Conservation (phyloP, 352 stramenopile species). For the Pythium brassicae region DNA sequence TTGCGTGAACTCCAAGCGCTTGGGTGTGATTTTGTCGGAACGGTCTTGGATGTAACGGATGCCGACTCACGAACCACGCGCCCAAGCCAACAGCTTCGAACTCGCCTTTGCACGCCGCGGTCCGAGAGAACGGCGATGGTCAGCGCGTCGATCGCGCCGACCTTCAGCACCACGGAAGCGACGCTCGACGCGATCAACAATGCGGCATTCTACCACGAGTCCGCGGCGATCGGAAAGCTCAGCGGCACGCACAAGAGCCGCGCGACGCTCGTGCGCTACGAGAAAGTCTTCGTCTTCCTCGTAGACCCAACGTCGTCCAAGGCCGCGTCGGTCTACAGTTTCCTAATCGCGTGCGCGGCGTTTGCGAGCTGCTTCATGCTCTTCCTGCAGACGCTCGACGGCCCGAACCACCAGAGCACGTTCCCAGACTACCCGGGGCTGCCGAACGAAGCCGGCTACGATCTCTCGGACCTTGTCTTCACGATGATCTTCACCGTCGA, state of each 20-base stretch:
- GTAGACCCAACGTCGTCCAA: slow-evolving; percentile 66
- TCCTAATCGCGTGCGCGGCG: slow-evolving; percentile 61
- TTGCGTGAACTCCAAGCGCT: too few species aligned
- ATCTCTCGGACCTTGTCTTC: slow-evolving; percentile 63
- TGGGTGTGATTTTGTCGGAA: too few species aligned
- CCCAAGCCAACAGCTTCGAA: too few species aligned
- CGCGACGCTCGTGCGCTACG: slow-evolving; percentile 51
- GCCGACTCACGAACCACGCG: too few species aligned
- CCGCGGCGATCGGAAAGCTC: slow-evolving; percentile 24
- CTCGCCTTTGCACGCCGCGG: too few species aligned
- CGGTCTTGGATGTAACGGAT: too few species aligned
- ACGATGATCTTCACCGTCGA: slow-evolving; percentile 69
- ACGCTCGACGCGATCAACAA: slow-evolving; percentile 50
- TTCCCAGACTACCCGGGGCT: slow-evolving; percentile 60
- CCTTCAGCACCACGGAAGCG: slow-evolving; percentile 48
- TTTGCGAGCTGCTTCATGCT: slow-evolving; percentile 73
- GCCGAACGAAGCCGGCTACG: slow-evolving; percentile 43
- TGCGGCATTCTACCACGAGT: slow-evolving; percentile 47
- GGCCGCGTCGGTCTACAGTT: slow-evolving; percentile 62
- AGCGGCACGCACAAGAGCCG: slow-evolving; percentile 16
- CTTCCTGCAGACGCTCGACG: slow-evolving; percentile 72
- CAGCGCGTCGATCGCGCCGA: slow-evolving; percentile 54
- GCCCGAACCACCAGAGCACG: slow-evolving; percentile 60
- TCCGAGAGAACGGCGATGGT: neutral
- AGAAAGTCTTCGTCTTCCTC: slow-evolving; percentile 67